phyloP scores from a whole-genome alignment of 2,329 filamentous ascomycete species.

The Diaporthe amygdali region DNA sequence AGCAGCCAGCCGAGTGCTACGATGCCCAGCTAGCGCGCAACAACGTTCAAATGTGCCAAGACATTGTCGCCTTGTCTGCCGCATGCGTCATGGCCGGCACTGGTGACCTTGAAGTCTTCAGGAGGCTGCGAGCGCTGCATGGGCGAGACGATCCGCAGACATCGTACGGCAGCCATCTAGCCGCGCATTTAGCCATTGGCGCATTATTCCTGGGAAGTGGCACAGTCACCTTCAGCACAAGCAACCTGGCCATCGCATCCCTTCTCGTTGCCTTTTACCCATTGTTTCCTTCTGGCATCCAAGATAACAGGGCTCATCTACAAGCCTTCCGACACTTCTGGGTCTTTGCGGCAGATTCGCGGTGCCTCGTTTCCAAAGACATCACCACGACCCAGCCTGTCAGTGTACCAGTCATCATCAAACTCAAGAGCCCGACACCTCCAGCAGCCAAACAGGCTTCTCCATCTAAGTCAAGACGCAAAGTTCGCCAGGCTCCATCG shows the following conservation, averaged over 20 bases:
- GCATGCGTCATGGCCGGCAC: conserved; percentile 96
- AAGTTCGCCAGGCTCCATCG: not conserved
- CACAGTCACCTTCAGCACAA: conserved; percentile 89
- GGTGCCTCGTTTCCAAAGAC: conserved; percentile 88
- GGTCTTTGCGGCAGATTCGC: conserved; percentile 89
- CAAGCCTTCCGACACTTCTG: conserved; percentile 98
- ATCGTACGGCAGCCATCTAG: conserved; percentile 92
- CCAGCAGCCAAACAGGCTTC: conserved; percentile 45
- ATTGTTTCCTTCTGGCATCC: conserved; percentile 84
- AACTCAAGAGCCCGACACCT: conserved; percentile 47
- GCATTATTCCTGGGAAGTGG: conserved; percentile 91
- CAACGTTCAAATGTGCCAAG: conserved; percentile 89
- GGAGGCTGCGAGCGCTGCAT: conserved; percentile 85
- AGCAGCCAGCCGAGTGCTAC: conserved; percentile 65
- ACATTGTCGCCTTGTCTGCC: conserved; percentile 80
- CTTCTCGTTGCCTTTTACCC: conserved; percentile 94
- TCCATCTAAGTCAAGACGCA: conserved; percentile 41
- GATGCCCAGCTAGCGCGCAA: conserved; percentile 84
- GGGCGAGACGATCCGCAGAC: conserved; percentile 83
- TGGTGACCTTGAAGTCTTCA: conserved; percentile 84
- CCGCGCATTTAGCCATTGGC: conserved; percentile 89
- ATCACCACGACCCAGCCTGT: conserved; percentile 83
- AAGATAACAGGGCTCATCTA: conserved; percentile 93
- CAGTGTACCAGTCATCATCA: conserved; percentile 72
- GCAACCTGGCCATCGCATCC: conserved; percentile 83